Evolutionary conservation across 2,329 filamentous ascomycete genomes (phyloP), one percentile per base, ranked within the genome.

Genomic region (Ascochyta rabiei): DNA sequence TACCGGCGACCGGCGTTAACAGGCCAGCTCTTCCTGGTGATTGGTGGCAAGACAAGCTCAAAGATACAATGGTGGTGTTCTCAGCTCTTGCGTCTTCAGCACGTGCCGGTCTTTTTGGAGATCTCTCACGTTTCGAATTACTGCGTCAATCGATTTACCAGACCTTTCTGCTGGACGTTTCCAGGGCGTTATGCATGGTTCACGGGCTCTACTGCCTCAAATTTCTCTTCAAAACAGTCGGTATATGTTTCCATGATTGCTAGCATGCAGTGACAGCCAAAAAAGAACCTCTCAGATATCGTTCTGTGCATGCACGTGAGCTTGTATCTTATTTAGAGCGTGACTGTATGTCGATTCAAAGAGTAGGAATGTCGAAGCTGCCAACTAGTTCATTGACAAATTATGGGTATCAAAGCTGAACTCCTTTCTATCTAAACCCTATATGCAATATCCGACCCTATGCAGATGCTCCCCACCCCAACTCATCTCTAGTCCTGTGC

Each of bases 111-210:
- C 10, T 24, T 6, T 4, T 47, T 53, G 37, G 30, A 30, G 9
- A 47, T 26, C 23, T 47, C 19, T 18, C 13, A n/a, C 23, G 9
- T 53, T 54, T 54, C 51, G 35, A 16, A 54, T 48, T 45, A 47
- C 30, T 40, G 44, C n/a, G 26, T 39, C 21, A n/a, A 9, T n/a
- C 4, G 6, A 26, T 21, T 19, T 31, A 13, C 16, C 40, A 23
- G 18, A 4, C 26, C 5, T 31, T n/a, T 21, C 16, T 19, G 16
- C 40, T 43, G 18, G 26, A 8, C 12, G 15, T 15, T 16, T 3
- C 16, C 1, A 8, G 33, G 5, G 41, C 19, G 30, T 44, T 42
- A 7, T 4, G 13, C 1, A 21, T 21, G 23, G 15, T 31, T 28
- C 19, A n/a, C 5, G 35, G 10, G 35, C 35, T 5, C 10, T 13